A percentile compares a stretch with the other conserved stretches of the same genome.
phyloP scores from a whole-genome alignment of 2,329 filamentous ascomycete species.

The Aspergillus sp. region DNA sequence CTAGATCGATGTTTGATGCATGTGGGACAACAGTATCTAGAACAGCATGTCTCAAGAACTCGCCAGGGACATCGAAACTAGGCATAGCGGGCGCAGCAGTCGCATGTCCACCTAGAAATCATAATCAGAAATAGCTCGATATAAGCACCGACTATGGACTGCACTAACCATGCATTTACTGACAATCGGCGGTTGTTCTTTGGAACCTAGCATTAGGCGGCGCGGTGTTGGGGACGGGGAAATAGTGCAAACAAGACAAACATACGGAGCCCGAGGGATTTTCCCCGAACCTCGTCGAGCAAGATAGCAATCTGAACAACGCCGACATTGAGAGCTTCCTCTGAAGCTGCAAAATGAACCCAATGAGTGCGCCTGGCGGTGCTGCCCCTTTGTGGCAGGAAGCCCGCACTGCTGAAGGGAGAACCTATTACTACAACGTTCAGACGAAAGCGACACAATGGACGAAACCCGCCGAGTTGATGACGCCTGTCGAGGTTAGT shows the following conservation, averaged over 20 bases:
- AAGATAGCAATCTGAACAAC: constrained; percentile 5
- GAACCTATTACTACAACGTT: constrained; percentile 87
- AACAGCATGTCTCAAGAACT: constrained; percentile 43
- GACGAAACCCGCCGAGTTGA: constrained; percentile 88
- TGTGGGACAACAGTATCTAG: constrained; percentile 47
- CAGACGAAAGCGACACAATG: constrained; percentile 87
- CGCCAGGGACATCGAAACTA: constrained; percentile 36
- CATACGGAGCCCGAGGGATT: constrained; percentile 19
- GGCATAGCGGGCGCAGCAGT: constrained; percentile 31
- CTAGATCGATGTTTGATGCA: constrained; percentile 39
- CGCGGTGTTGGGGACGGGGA: constrained; percentile 10
- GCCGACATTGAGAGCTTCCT: constrained; percentile 4
- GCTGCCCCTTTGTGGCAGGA: constrained; percentile 71
- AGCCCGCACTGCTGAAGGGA: constrained; percentile 75
- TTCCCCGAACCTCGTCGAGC: constrained; percentile 20
- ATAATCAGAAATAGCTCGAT: neutral
- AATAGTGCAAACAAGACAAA: constrained; percentile 31
- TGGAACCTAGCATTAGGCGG: neutral
- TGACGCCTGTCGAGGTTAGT: constrained; percentile 75
- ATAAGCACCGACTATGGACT: neutral
- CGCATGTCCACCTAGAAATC: constrained; percentile 22
- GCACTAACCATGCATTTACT: neutral
- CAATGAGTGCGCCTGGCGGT: constrained; percentile 61
- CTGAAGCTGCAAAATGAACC: constrained; percentile 27
- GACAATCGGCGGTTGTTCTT: neutral